Evolutionary conservation across 495 filamentous ascomycete species (phyloP), one percentile per base, ranked within the genome.

Genomic region (Trichoderma reesei): DNA sequence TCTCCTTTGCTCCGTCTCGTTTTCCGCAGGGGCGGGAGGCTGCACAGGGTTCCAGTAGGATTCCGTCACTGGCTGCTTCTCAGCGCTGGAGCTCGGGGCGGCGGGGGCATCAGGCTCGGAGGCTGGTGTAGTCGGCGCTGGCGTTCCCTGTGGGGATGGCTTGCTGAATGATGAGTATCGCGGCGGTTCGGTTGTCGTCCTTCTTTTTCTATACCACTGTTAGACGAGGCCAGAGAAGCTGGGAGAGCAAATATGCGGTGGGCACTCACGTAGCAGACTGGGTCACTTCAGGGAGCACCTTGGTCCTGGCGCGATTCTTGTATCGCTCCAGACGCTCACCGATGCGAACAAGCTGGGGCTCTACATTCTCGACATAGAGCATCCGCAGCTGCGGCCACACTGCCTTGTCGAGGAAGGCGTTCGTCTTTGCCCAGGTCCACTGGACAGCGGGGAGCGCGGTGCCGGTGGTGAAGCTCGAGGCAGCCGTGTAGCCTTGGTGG

Each of bases 311-410:
- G 9, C 51, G 51, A 10, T 56, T 56, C 11, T 63, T 84, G 74
- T 97, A 92, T 64, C 90, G 83, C 6, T 92, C 94, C 16, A 98
- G 82, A 10, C 93, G 83, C 76, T 97, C 88, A 14, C 90, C 86
- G 66, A 99, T 98, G 67, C 91, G 89, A 60, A 94, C 84, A 1
- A 99, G 81, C 72, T 99, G 94, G 11, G 95, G 95, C 75, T 97
- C 92, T 8, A 99, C 93, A 67, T 93, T 94, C 71, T 94, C 85
- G 39, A 87, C 86, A 68, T 96, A 97, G 11, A 96, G 75, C 33
- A 90, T 82, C 36, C 87, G 82, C 7, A 97, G 31, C 68, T 86
- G 85, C 8, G 92, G 92, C 88, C 89, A 94, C 13, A 96, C 69
- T 2, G 83, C 89, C 51, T 84, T 80, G 60, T 88, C 85, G 13